Evolutionary conservation across 73 alveolate genomes (phyloP), one percentile per base, ranked within the genome.

Genomic region (Paramecium octaurelia): DNA sequence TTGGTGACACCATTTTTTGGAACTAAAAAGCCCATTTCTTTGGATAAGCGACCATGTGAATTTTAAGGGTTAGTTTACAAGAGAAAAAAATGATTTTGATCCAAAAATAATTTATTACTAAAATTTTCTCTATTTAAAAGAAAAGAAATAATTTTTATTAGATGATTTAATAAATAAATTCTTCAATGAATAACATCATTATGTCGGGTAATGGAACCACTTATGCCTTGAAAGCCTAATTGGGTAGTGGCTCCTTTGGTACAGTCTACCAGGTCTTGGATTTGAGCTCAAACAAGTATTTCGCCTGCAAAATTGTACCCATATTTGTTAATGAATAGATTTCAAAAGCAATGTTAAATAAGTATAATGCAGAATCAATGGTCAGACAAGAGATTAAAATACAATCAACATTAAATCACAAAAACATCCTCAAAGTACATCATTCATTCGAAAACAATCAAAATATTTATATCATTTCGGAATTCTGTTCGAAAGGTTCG

Each of bases 231-330:
- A 34, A 27, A 64, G 1, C 21, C 12, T 64, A 64, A 34, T 64
- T 64, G n/a, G 84, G 84, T 34, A 64, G 84, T 64, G 84, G 84
- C 21, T 64, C 84, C 6, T 64, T 64, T 64, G 84, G 84, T 1
- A 64, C 84, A 11, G 84, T 64, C 16, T 64, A 64, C 31, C 27
- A 64, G n/a, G 84, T 64, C 42, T 27, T 64, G 9, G 84, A 64
- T 64, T 11, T 64, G 4, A 64, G 27, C 16, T 7, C 46, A 3
- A 64, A 64, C 11, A 64, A 64, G 12, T 12, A 31, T 34, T 64
- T 6, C 31, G 84, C 84, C 9, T 64, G 84, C 46, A 64, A 64
- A 64, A 64, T 64, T 8, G 84, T 64, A 64, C 3, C 10, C 46
- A 6, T 4, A 23, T 64, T 64, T 64, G 8, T 64, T 18, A 54